Conservation (phyloP, 2,329 filamentous ascomycete species). For the Neurospora crassa region DNA sequence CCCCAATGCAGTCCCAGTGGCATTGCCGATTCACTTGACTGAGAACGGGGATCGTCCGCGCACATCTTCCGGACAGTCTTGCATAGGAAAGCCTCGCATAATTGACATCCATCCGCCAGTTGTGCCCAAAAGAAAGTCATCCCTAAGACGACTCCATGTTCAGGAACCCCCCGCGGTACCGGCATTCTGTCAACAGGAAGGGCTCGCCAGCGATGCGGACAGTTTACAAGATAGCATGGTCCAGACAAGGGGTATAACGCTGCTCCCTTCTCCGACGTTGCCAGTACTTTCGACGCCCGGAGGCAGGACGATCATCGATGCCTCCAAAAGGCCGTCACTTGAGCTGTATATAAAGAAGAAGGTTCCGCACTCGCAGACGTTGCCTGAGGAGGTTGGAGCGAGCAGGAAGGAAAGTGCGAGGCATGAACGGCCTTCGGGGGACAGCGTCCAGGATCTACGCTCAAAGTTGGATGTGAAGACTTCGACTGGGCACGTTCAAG, state of each 20-base stretch:
- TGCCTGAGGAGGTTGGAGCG: neutral
- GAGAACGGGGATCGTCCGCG: constrained; percentile 3
- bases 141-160: constrained; percentile 2
- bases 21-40: neutral
- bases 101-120: constrained; percentile 14
- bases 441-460: neutral
- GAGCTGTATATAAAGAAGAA: neutral
- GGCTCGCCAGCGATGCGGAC: neutral
- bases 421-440: neutral
- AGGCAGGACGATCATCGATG: constrained; percentile 14
- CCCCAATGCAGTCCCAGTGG: neutral
- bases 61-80: constrained; percentile 7
- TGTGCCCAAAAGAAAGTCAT: constrained; percentile 8
- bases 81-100: constrained; percentile 12
- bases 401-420: neutral
- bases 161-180: neutral
- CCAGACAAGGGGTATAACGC: neutral
- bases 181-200: neutral
- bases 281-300: constrained; percentile 7
- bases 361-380: neutral
- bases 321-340: constrained; percentile 9
- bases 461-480: neutral
- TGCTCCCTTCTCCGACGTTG: neutral
- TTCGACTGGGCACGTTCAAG: neutral
- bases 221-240: neutral